These are phyloP conservation scores for Penicillium turbatum DNA, from an alignment of 495 filamentous ascomycete genomes.

Conservation along the genomic window DNA sequence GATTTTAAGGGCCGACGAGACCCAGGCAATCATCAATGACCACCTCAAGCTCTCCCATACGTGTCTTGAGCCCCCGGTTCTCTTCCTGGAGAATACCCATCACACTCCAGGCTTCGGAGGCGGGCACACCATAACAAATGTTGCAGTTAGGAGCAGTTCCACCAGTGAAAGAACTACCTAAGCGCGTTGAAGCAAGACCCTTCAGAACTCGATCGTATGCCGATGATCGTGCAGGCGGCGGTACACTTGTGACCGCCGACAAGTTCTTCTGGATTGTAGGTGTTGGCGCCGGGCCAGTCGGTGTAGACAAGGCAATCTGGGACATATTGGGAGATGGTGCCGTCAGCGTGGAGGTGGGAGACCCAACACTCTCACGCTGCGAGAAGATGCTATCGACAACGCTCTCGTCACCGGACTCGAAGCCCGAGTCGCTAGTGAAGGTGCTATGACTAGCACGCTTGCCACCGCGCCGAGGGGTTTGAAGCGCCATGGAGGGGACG, in stretches of 20 bases:
- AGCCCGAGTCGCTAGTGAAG: conserved; percentile 49
- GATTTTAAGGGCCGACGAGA: conserved; percentile 47
- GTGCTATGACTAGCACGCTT: conserved; percentile 53
- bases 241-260: conserved; percentile 12
- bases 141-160: conserved; percentile 42
- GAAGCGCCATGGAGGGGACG: conserved; percentile 49
- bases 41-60: conserved; percentile 61
- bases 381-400: conserved; percentile 62
- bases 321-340: conserved; percentile 39
- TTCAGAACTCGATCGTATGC: conserved; percentile 42
- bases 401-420: conserved; percentile 54
- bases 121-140: conserved; percentile 58
- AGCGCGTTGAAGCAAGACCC: conserved; percentile 34
- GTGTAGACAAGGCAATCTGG: conserved; percentile 32
- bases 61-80: conserved; percentile 64
- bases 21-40: conserved; percentile 70
- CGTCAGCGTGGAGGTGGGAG: conserved; percentile 46
- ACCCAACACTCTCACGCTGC: conserved; percentile 49
- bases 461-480: conserved; percentile 43
- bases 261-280: conserved; percentile 26
- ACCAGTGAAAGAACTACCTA: conserved; percentile 31
- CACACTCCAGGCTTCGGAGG: conserved; percentile 67
- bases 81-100: conserved; percentile 67
- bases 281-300: conserved; percentile 20
- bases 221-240: conserved; percentile 31